phyloP scores from a whole-genome alignment of 257 asterid species.

The Penstemon barbatus region DNA sequence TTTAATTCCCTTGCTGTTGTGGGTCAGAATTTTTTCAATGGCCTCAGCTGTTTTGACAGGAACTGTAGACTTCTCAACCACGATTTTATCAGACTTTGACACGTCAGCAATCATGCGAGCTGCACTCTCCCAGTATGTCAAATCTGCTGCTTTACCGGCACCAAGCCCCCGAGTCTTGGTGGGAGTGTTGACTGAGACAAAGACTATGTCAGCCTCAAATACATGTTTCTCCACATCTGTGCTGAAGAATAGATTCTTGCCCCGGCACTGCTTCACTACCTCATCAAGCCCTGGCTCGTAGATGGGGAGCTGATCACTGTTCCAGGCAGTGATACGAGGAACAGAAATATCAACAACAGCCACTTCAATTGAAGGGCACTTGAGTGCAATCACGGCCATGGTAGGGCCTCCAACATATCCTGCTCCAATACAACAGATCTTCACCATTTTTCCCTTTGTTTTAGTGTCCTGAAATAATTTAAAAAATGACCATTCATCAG shows the following conservation, averaged over 20 bases:
- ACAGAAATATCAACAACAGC: conserved; percentile 88
- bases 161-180: conserved; percentile 96
- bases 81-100: conserved; percentile 87
- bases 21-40: conserved; percentile 80
- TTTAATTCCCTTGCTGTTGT: conserved; percentile 89
- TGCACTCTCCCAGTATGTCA: conserved; percentile 97
- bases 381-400: conserved; percentile 95
- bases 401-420: conserved; percentile 98
- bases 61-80: conserved; percentile 93
- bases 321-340: conserved; percentile 89
- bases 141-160: conserved; percentile 96
- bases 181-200: conserved; percentile 94
- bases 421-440: conserved; percentile 97
- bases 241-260: conserved; percentile 93
- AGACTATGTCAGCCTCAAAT: conserved; percentile 86
- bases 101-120: conserved; percentile 99
- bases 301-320: conserved; percentile 88
- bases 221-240: conserved; percentile 95
- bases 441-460: conserved; percentile 65
- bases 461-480: conserved; percentile 33
- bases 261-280: conserved; percentile 92
- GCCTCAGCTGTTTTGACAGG: conserved; percentile 99
- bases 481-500: conserved; percentile 8
- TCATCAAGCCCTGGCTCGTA: conserved; percentile 99
- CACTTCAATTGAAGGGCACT: conserved; percentile 79